Evolutionary conservation across 2,329 filamentous ascomycete species (phyloP).

Genomic region (Basipetospora chlamydospora): DNA sequence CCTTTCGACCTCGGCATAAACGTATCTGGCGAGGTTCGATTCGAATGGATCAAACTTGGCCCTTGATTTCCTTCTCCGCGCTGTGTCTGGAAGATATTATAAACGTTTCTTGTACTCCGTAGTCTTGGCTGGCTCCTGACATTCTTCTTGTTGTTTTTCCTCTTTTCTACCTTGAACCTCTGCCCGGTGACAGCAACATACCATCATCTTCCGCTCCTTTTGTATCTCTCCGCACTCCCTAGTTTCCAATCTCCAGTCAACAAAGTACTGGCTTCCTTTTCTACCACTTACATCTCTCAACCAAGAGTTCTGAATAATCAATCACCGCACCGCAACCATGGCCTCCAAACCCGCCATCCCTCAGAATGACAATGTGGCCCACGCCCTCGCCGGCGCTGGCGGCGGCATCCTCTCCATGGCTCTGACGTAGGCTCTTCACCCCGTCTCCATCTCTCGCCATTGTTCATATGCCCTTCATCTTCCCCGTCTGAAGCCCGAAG

Average conservation of each 20-base stretch:
- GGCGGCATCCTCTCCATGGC: slow-evolving; percentile 93
- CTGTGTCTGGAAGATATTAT: background rate
- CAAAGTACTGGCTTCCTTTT: too few relatives aligned
- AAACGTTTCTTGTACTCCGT: slow-evolving; percentile 2
- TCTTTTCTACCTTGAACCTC: background rate
- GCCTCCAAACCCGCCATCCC: slow-evolving; percentile 50
- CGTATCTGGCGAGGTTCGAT: background rate
- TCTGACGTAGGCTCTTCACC: slow-evolving; percentile 58
- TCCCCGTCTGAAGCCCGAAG: too few relatives aligned
- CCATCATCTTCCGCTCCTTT: background rate
- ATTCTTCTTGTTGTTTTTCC: background rate
- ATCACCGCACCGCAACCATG: slow-evolving; percentile 23
- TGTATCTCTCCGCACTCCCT: background rate
- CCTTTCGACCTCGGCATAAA: slow-evolving; percentile 6
- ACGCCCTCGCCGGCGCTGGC: slow-evolving; percentile 83
- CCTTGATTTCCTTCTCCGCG: too few relatives aligned
- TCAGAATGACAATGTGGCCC: slow-evolving; percentile 92
- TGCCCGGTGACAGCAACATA: too few relatives aligned
- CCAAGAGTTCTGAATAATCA: too few relatives aligned
- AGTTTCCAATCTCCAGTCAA: too few relatives aligned
- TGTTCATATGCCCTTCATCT: background rate
- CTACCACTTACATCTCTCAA: too few relatives aligned
- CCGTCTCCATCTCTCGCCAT: background rate
- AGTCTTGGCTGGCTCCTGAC: background rate
- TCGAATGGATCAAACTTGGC: slow-evolving; percentile 1